Evolutionary conservation across 1,139 yeast genomes (phyloP).

Genomic region (Hanseniaspora sp.): DNA sequence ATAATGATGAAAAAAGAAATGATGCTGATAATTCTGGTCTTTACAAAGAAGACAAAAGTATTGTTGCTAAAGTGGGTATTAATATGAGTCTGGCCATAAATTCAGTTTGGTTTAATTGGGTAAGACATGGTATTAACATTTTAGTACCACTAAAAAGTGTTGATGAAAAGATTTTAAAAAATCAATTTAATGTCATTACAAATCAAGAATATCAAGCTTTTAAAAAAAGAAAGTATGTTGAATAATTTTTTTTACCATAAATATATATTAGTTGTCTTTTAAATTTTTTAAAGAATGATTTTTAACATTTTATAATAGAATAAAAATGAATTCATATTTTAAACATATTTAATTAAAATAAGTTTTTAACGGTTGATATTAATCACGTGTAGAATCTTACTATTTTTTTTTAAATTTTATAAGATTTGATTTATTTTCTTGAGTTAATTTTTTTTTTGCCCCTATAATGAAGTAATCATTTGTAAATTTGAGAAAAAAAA

Average conservation of each 20-base stretch:
- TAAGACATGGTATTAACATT: constrained; percentile 8
- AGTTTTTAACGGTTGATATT: background rate
- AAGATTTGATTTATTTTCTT: no score
- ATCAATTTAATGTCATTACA: background rate
- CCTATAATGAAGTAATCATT: no score
- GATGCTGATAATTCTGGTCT: background rate
- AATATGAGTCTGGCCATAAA: background rate
- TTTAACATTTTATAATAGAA: no score
- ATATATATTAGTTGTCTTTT: no score
- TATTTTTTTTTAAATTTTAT: no score
- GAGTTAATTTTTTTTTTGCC: no score
- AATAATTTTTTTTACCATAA: no score
- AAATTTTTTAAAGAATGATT: no score
- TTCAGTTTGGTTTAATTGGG: constrained; percentile 4
- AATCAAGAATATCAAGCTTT: background rate
- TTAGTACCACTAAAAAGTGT: constrained; percentile 1
- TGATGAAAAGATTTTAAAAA: background rate
- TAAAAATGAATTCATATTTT: no score
- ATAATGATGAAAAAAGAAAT: background rate
- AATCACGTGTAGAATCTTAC: no score
- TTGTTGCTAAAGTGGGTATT: background rate
- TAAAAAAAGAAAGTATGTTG: background rate
- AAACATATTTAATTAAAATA: no score
- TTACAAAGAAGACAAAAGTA: background rate
- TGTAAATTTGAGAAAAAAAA: no score